Evolutionary conservation across 805 yeast genomes (phyloP).

Genomic region (Metschnikowia similis): DNA sequence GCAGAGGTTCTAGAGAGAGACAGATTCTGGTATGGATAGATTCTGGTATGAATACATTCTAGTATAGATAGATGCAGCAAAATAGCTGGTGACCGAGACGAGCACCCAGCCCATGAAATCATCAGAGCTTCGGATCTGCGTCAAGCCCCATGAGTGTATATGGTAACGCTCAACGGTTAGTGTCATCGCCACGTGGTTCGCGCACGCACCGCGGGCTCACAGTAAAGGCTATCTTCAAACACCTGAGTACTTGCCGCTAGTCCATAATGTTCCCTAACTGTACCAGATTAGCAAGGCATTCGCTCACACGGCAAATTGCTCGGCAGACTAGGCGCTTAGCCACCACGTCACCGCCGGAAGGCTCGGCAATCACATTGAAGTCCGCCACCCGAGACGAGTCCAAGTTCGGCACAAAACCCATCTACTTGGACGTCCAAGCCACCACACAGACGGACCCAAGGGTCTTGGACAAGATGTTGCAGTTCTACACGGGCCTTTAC

Average conservation of each 20-base stretch:
- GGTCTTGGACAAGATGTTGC: conserved; percentile 83
- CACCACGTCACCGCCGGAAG: conserved; percentile 38
- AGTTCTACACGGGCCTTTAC: conserved; percentile 84
- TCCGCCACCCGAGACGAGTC: conserved; percentile 44
- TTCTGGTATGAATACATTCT: too few relatives aligned
- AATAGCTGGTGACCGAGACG: too few relatives aligned
- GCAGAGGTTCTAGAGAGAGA: too few relatives aligned
- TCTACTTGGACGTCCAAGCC: conserved; percentile 95
- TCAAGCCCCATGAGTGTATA: too few relatives aligned
- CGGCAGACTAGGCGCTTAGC: neutral
- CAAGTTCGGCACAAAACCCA: conserved; percentile 73
- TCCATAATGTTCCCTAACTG: neutral
- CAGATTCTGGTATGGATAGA: too few relatives aligned
- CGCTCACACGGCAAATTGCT: neutral
- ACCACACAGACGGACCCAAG: conserved; percentile 98
- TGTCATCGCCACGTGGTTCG: neutral
- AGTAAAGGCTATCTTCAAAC: neutral
- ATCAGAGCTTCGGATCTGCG: too few relatives aligned
- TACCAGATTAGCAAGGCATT: conserved; percentile 3
- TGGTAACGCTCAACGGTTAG: neutral
- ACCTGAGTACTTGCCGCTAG: neutral
- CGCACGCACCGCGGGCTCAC: conserved; percentile 1
- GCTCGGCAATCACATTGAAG: conserved; percentile 43
- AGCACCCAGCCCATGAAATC: too few relatives aligned
- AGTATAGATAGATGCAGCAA: too few relatives aligned